Evolutionary conservation across 306 rosid species (phyloP).

Genomic region (Lablab purpureus): DNA sequence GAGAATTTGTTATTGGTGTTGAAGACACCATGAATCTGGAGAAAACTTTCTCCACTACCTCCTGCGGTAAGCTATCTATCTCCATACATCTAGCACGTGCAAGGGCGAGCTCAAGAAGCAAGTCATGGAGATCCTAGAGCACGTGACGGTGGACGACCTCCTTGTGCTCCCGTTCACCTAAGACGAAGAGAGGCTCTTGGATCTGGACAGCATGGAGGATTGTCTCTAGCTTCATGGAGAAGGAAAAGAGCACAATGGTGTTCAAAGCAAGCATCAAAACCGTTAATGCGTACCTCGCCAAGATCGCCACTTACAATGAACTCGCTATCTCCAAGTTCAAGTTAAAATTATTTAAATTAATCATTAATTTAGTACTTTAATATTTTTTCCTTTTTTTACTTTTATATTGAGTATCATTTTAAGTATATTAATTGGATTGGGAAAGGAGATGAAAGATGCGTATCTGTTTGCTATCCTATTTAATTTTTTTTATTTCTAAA

Average conservation of each 20-base stretch:
- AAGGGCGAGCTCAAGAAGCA: slow-evolving; percentile 77
- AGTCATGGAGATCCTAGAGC: slow-evolving; percentile 68
- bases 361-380: neutral
- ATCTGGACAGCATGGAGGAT: slow-evolving; percentile 81
- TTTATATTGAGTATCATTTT: too few relatives aligned
- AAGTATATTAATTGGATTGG: too few relatives aligned
- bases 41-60: slow-evolving; percentile 88
- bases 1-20: too few relatives aligned
- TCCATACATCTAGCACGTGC: slow-evolving; percentile 58
- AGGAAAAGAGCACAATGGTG: slow-evolving; percentile 70
- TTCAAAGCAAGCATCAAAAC: slow-evolving; percentile 66
- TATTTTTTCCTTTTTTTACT: too few relatives aligned
- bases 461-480: too few relatives aligned
- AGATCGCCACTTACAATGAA: slow-evolving; percentile 65
- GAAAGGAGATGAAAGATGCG: too few relatives aligned
- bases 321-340: slow-evolving; percentile 74
- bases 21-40: too few relatives aligned
- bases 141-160: slow-evolving; percentile 77
- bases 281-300: slow-evolving; percentile 63
- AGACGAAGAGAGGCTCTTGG: slow-evolving; percentile 85
- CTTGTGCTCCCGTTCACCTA: slow-evolving; percentile 71
- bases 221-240: slow-evolving; percentile 69
- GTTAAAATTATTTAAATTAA: neutral
- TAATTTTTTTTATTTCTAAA: too few relatives aligned
- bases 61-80: slow-evolving; percentile 72